Conservation (phyloP, 208 protist species). For the Naegleria fowleri region DNA sequence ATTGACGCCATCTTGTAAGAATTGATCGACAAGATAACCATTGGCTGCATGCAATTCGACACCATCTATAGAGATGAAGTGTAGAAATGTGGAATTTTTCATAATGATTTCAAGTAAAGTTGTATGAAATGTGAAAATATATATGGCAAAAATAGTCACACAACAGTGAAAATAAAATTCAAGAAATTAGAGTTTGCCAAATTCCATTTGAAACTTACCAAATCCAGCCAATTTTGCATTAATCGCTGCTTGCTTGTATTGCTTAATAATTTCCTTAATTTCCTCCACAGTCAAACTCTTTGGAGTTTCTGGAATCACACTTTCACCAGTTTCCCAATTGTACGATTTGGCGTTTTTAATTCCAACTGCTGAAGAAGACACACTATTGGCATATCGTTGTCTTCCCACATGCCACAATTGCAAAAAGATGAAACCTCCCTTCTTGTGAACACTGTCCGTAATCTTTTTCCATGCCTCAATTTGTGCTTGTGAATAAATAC, state of each 20-base stretch:
- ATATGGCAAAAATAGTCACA: too few relatives aligned
- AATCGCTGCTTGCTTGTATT: conserved; percentile 60
- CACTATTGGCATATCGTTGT: conserved; percentile 34
- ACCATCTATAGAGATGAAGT: conserved; percentile 51
- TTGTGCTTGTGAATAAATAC: conserved; percentile 59
- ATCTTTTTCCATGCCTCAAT: conserved; percentile 60
- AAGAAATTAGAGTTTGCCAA: too few relatives aligned
- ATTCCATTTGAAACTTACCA: neutral
- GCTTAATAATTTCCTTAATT: conserved; percentile 52
- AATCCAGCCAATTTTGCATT: conserved; percentile 55
- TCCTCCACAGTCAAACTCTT: conserved; percentile 58
- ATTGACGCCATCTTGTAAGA: conserved; percentile 76
- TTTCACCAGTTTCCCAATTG: neutral
- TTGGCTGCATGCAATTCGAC: conserved; percentile 85
- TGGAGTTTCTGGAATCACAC: conserved; percentile 27
- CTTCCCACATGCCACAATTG: conserved; percentile 63
- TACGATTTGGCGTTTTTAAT: neutral
- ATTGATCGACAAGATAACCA: conserved; percentile 86
- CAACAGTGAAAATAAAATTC: too few relatives aligned
- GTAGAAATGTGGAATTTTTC: too few relatives aligned
- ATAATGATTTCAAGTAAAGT: too few relatives aligned
- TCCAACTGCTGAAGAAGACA: neutral
- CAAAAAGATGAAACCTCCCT: conserved; percentile 57
- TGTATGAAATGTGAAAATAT: too few relatives aligned
- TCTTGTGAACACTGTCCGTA: conserved; percentile 61